Evolutionary conservation across 2,329 filamentous ascomycete species (phyloP).

Genomic region (Pochonia chlamydosporia): DNA sequence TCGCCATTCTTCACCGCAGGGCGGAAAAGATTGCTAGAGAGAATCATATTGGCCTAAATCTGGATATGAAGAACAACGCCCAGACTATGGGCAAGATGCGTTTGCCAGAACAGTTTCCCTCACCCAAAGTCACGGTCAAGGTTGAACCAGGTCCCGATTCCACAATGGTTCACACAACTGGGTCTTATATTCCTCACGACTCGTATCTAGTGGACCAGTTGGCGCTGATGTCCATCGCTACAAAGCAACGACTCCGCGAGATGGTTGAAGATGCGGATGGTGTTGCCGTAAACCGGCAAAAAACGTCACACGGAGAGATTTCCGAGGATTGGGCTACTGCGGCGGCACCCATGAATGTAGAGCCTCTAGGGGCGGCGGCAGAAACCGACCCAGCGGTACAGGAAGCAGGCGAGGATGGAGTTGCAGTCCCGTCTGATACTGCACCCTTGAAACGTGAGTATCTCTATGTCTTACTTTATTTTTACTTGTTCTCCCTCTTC

Average conservation of each 20-base stretch:
- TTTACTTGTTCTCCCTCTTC: neutral
- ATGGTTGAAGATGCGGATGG: constrained; percentile 72
- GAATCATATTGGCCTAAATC: constrained; percentile 49
- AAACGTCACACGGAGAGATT: constrained; percentile 72
- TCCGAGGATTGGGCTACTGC: constrained; percentile 71
- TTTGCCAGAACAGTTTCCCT: constrained; percentile 42
- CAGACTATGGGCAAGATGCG: constrained; percentile 42
- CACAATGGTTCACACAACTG: constrained; percentile 55
- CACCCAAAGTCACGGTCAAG: constrained; percentile 47
- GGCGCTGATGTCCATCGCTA: constrained; percentile 73
- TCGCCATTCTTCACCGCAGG: constrained; percentile 54
- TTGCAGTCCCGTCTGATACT: constrained; percentile 34
- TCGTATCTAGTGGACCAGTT: constrained; percentile 76
- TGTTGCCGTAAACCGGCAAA: constrained; percentile 65
- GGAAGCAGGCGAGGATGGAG: constrained; percentile 41
- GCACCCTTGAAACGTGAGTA: constrained; percentile 56
- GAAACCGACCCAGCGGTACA: constrained; percentile 9
- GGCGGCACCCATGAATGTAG: constrained; percentile 48
- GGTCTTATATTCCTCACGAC: constrained; percentile 68
- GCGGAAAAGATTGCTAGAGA: constrained; percentile 54
- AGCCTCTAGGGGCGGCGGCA: constrained; percentile 21
- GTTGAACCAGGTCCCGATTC: constrained; percentile 56
- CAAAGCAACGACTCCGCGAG: constrained; percentile 70
- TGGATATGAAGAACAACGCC: constrained; percentile 45
- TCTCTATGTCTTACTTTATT: neutral